Evolutionary conservation across 768 basidiomycete genomes (phyloP).

Genomic region (Lyophyllum decastes): DNA sequence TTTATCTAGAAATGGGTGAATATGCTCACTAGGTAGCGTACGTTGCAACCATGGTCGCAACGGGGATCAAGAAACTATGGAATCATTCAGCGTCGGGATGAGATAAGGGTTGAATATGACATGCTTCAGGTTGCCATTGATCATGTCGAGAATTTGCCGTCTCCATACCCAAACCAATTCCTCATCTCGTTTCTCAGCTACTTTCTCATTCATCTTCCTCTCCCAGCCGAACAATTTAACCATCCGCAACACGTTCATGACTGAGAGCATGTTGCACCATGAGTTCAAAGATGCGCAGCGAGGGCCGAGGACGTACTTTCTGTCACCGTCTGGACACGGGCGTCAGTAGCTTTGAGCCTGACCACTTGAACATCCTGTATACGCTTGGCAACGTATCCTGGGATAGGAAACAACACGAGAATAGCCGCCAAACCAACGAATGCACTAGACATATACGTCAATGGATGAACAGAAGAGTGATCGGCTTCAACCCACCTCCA

Average conservation of each 20-base stretch:
- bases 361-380: conserved; percentile 49
- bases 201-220: conserved; percentile 50
- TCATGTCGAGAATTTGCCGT: conserved; percentile 49
- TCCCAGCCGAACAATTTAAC: conserved; percentile 75
- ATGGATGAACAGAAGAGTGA: conserved; percentile 1
- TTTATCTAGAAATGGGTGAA: neutral
- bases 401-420: conserved; percentile 55
- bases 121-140: conserved; percentile 45
- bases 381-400: conserved; percentile 53
- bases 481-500: conserved; percentile 37
- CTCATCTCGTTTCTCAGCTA: conserved; percentile 58
- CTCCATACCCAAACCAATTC: conserved; percentile 60
- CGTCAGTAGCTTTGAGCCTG: conserved; percentile 57
- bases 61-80: conserved; percentile 56
- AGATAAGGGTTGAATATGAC: conserved; percentile 10
- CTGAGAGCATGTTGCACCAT: conserved; percentile 33
- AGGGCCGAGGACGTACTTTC: conserved; percentile 46
- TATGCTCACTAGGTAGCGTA: conserved; percentile 57
- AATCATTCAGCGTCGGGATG: neutral
- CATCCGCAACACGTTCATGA: conserved; percentile 61
- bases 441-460: conserved; percentile 34
- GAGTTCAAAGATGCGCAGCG: neutral
- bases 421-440: conserved; percentile 59
- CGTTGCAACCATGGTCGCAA: conserved; percentile 66
- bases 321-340: conserved; percentile 59